Evolutionary conservation across 2,329 filamentous ascomycete species (phyloP).

Genomic region (Aspergillus sojae): DNA sequence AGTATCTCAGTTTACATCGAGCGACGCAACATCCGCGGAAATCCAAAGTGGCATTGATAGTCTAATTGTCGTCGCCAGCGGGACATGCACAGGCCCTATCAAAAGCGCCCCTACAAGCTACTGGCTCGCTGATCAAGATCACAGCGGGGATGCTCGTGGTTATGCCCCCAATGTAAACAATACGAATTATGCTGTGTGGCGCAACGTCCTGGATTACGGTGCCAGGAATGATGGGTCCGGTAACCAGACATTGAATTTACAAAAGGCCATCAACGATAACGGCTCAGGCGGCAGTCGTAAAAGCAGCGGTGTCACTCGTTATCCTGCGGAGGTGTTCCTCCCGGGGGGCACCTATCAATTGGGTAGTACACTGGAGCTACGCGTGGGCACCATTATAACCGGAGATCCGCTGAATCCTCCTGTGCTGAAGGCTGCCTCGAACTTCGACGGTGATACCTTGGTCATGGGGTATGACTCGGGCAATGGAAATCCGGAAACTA

Average conservation of each 20-base stretch:
- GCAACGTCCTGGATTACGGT: conserved; percentile 32
- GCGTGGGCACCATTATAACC: conserved; percentile 34
- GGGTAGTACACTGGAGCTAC: conserved; percentile 27
- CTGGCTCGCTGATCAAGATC: conserved; percentile 32
- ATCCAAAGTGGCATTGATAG: background rate
- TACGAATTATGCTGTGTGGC: conserved; percentile 29
- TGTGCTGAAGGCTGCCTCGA: conserved; percentile 27
- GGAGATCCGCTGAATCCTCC: conserved; percentile 36
- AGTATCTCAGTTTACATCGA: background rate
- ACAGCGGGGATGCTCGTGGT: conserved; percentile 25
- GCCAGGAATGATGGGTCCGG: conserved; percentile 28
- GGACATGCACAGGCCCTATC: conserved; percentile 15
- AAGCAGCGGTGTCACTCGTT: conserved; percentile 26
- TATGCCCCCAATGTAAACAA: conserved; percentile 25
- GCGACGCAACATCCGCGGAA: background rate
- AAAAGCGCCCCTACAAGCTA: conserved; percentile 13
- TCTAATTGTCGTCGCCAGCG: background rate
- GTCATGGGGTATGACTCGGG: conserved; percentile 31
- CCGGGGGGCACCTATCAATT: conserved; percentile 32
- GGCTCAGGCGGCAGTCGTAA: conserved; percentile 29
- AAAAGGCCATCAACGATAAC: conserved; percentile 33
- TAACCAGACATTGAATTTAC: conserved; percentile 28
- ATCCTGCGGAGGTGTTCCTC: conserved; percentile 33
- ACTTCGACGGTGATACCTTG: conserved; percentile 31
- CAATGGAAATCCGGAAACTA: conserved; percentile 28